Percentiles rank a stretch among this genome's conserved stretches.
phyloP scores from a whole-genome alignment of 805 yeast genomes.

The Candida orba region DNA sequence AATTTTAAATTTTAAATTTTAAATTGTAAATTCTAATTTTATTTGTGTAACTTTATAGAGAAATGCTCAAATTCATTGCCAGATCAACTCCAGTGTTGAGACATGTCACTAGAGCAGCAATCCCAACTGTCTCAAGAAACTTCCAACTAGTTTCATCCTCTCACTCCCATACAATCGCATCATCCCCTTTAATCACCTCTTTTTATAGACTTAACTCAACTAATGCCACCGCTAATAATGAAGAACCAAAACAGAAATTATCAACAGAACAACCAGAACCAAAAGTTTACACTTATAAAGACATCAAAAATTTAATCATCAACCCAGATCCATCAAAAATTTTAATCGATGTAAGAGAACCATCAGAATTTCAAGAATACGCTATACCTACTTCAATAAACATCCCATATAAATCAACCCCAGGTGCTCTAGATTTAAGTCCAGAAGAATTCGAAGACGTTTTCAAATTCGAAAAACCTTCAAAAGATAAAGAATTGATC shows the following conservation, averaged over 20 bases:
- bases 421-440: conserved; percentile 81
- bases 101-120: background rate
- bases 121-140: background rate
- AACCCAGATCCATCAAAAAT: conserved; percentile 43
- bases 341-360: conserved; percentile 89
- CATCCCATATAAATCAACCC: conserved; percentile 83
- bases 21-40: too few relatives aligned
- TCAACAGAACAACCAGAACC: conserved; percentile 27
- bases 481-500: conserved; percentile 59
- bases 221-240: background rate
- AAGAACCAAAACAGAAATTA: conserved; percentile 8
- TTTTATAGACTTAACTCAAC: conserved; percentile 10
- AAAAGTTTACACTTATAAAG: conserved; percentile 43
- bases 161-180: background rate
- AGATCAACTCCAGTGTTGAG: too few relatives aligned
- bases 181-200: background rate
- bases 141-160: background rate
- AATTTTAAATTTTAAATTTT: too few relatives aligned
- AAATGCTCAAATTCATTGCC: too few relatives aligned
- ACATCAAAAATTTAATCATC: conserved; percentile 38
- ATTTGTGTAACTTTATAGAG: too few relatives aligned
- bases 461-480: conserved; percentile 80
- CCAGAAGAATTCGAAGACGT: conserved; percentile 73
- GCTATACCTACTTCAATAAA: conserved; percentile 81
- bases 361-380: conserved; percentile 63